phyloP scores from a whole-genome alignment of 805 yeast genomes.

The Spathaspora hagerdaliae region DNA sequence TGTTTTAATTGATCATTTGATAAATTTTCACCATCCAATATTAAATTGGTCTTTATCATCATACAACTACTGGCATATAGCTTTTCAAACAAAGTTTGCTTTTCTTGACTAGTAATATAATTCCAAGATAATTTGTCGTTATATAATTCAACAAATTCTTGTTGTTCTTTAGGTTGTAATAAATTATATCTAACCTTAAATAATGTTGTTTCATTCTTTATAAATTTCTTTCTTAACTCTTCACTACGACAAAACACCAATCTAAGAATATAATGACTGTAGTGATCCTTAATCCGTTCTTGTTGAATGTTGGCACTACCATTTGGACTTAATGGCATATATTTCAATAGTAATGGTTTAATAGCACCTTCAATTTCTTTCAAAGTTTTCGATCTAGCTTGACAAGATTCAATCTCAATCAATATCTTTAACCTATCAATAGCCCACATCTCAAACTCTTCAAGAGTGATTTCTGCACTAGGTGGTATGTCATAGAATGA shows the following conservation, averaged over 20 bases:
- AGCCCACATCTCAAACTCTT: slow-evolving; percentile 94
- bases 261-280: slow-evolving; percentile 83
- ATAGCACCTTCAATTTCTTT: slow-evolving; percentile 65
- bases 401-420: slow-evolving; percentile 76
- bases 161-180: slow-evolving; percentile 63
- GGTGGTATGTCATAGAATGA: slow-evolving; percentile 80
- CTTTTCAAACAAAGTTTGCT: slow-evolving; percentile 41
- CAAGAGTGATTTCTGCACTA: slow-evolving; percentile 78
- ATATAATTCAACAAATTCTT: slow-evolving; percentile 56
- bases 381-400: slow-evolving; percentile 56
- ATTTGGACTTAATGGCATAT: slow-evolving; percentile 48
- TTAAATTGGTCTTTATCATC: slow-evolving; percentile 31
- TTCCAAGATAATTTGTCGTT: slow-evolving; percentile 61
- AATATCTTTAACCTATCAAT: slow-evolving; percentile 82
- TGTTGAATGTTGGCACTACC: slow-evolving; percentile 34
- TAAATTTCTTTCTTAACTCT: slow-evolving; percentile 76
- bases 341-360: slow-evolving; percentile 60
- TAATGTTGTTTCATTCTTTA: slow-evolving; percentile 68
- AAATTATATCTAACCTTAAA: slow-evolving; percentile 69
- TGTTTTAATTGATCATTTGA: slow-evolving; percentile 49
- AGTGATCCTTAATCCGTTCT: slow-evolving; percentile 85
- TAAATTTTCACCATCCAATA: slow-evolving; percentile 28
- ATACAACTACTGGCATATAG: slow-evolving; percentile 54
- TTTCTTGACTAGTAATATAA: slow-evolving; percentile 61
- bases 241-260: slow-evolving; percentile 86